Base-by-base conservation (phyloP, 2,329 filamentous ascomycete species). In the Hymenoscyphus albidus region DNA sequence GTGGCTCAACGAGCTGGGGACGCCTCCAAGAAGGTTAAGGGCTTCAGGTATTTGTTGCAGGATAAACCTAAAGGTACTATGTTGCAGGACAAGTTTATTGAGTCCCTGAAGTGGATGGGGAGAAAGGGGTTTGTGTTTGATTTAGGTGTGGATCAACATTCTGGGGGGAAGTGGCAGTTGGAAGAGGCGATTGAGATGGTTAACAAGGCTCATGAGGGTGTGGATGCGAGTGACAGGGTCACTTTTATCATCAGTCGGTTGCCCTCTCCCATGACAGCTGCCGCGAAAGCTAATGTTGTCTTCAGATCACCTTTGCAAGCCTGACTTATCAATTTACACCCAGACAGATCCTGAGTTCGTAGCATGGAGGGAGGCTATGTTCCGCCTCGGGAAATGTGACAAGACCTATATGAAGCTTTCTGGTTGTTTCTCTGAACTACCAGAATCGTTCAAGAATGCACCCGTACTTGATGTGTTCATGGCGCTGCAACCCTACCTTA, bases 391-490 rank as follows among this genome's bases (percentile, higher is more conserved):
- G 70, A 83, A 83, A 65, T 85, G 85, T 74, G 78, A 81, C 59
- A 83, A 81, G 60, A 87, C 88, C n/a, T 96, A 90, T 79, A 91
- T 97, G 84, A 97, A 97, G 80, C 84, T 97, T n/a, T 94, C 90
- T 0, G 94, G 94, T 7, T 85, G 83, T 58, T 93, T 97, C 76
- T 87, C 89, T 18, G 92, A 97, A 78, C 87, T 97, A 77, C 83
- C 80, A 0, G 80, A 81, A 58, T 76, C 80, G 12, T 78, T 88
- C 68, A 80, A 80, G 71, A 75, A 74, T 31, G 78, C 81, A 32
- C 76, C 81, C 10, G 74, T 82, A 40, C 79, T 83, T 64, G 81
- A 85, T 42, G 83, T 92, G 64, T 87, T 91, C 69, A 79, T 83
- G 67, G 82, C 82, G 51, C 81, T 91, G 22, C 81, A 83, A 65